A percentile compares a stretch with the other conserved stretches of the same genome.
Evolutionary conservation across 1,284 basidiomycete genomes (phyloP).

Genomic region (Ceratobasidium sp.): DNA sequence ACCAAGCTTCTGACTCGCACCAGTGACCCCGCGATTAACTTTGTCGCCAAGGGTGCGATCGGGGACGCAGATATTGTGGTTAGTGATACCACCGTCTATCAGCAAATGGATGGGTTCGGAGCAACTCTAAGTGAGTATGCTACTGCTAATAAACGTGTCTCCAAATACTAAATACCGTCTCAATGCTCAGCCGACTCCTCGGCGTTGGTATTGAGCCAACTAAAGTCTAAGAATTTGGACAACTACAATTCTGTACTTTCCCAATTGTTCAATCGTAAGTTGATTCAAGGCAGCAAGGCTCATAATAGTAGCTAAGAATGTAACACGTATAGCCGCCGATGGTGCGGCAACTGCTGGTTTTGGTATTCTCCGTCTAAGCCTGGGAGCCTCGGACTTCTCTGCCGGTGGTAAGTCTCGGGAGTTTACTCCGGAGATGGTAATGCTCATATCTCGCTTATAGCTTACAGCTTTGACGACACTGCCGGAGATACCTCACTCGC

Average conservation of each 20-base stretch:
- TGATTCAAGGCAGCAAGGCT: too few relatives aligned
- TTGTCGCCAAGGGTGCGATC: constrained; percentile 56
- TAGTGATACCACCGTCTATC: constrained; percentile 55
- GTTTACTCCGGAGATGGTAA: constrained; percentile 49
- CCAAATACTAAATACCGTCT: neutral
- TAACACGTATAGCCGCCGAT: constrained; percentile 56
- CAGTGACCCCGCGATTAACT: constrained; percentile 52
- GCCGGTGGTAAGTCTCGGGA: constrained; percentile 63
- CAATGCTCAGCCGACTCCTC: constrained; percentile 64
- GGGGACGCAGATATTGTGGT: constrained; percentile 60
- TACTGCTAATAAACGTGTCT: neutral
- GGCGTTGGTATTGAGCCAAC: constrained; percentile 57
- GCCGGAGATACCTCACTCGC: constrained; percentile 58
- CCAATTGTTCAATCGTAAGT: constrained; percentile 56
- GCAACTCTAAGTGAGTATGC: constrained; percentile 56
- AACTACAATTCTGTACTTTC: constrained; percentile 59
- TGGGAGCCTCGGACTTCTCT: constrained; percentile 65
- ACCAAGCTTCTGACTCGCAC: constrained; percentile 56
- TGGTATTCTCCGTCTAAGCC: constrained; percentile 58
- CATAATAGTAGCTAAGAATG: too few relatives aligned
- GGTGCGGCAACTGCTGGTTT: constrained; percentile 59
- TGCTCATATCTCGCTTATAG: too few relatives aligned
- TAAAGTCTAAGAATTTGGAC: constrained; percentile 58
- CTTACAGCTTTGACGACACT: constrained; percentile 59
- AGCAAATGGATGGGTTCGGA: constrained; percentile 61